Conservation (phyloP, 495 filamentous ascomycete genomes). For the Xylaria flabelliformis region DNA sequence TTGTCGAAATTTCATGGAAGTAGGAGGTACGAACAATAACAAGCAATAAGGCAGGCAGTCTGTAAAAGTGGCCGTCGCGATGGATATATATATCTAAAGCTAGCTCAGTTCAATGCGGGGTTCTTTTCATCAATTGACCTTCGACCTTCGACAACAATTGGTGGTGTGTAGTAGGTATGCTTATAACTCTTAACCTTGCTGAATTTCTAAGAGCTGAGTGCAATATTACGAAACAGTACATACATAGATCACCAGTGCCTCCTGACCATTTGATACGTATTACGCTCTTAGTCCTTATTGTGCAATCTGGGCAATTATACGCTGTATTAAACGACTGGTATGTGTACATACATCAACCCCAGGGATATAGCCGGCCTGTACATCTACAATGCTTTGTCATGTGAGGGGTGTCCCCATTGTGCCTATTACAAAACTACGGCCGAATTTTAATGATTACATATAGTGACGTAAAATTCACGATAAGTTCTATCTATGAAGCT, state of each 20-base stretch:
- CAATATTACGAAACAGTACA: not conserved
- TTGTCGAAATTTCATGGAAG: not conserved
- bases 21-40: not conserved
- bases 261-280: not conserved
- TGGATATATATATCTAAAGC: not conserved
- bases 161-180: too few relatives aligned
- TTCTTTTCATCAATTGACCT: not conserved
- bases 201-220: not conserved
- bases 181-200: not conserved
- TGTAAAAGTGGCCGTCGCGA: not conserved
- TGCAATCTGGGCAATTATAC: not conserved
- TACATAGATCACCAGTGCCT: not conserved
- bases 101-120: not conserved
- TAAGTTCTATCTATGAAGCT: not conserved
- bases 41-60: not conserved
- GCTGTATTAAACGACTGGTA: not conserved
- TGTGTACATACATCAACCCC: not conserved
- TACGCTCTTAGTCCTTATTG: not conserved
- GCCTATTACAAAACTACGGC: not conserved
- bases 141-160: not conserved
- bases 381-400: slow-evolving; percentile 17
- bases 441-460: slow-evolving; percentile 6
- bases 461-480: slow-evolving; percentile 10
- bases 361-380: not conserved
- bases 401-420: slow-evolving; percentile 1